Percentiles rank a stretch among this genome's conserved stretches.
Conservation (phyloP, 2,329 filamentous ascomycete genomes). For the Fusarium zealandicum region DNA sequence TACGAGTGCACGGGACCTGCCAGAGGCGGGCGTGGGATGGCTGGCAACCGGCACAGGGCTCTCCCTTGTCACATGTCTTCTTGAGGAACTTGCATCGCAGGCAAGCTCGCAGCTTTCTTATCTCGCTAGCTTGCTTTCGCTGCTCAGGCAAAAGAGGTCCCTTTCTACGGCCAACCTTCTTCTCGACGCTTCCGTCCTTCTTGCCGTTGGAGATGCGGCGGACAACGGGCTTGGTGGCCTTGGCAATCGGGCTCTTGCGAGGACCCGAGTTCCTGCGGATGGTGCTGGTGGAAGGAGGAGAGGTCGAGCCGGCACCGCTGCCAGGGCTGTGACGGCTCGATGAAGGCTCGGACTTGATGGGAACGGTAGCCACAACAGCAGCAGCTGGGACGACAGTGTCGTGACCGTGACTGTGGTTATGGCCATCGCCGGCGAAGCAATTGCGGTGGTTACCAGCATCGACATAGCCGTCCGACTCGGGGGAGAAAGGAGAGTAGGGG, state of each 20-base stretch:
- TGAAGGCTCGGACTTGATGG: slow-evolving; percentile 64
- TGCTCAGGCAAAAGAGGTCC: slow-evolving; percentile 92
- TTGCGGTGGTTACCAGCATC: slow-evolving; percentile 68
- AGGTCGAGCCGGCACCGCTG: slow-evolving; percentile 66
- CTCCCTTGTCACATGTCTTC: slow-evolving; percentile 98
- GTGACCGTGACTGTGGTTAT: slow-evolving; percentile 56
- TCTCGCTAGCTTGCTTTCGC: slow-evolving; percentile 95
- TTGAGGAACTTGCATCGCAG: slow-evolving; percentile 98
- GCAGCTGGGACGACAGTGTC: slow-evolving; percentile 73
- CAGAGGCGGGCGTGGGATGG: slow-evolving; percentile 93
- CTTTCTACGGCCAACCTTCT: slow-evolving; percentile 89
- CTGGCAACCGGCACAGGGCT: slow-evolving; percentile 94
- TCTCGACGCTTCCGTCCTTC: slow-evolving; percentile 80
- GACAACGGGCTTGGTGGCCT: slow-evolving; percentile 82
- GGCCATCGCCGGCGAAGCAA: slow-evolving; percentile 65
- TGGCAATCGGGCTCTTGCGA: slow-evolving; percentile 80
- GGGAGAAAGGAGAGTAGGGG: slow-evolving; percentile 81
- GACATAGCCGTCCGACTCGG: slow-evolving; percentile 77
- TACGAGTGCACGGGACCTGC: slow-evolving; percentile 97
- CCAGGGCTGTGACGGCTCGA: slow-evolving; percentile 67
- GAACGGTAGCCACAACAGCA: slow-evolving; percentile 71
- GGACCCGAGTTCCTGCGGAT: slow-evolving; percentile 71
- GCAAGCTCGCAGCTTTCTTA: slow-evolving; percentile 92
- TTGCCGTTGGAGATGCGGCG: slow-evolving; percentile 80
- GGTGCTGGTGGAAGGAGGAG: slow-evolving; percentile 67